Percentiles rank a stretch among this genome's conserved stretches.
Conservation (phyloP, 257 asterid genomes). For the Rubia yunnanensis region DNA sequence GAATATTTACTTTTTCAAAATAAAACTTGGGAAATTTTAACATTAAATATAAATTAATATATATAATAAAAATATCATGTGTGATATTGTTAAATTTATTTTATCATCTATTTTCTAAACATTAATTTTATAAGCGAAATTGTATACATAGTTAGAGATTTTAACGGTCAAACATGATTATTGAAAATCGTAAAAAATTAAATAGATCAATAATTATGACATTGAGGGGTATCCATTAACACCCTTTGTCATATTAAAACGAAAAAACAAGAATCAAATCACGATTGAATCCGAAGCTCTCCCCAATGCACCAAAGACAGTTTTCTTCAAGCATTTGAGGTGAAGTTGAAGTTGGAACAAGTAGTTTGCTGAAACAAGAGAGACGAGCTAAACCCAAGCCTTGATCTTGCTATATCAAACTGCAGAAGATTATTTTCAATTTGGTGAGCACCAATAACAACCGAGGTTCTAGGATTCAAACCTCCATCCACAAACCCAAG, state of each 20-base stretch:
- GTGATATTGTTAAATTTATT: too few species aligned
- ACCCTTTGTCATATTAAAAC: neutral
- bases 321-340: constrained; percentile 7
- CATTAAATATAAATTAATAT: too few species aligned
- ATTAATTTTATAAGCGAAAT: too few species aligned
- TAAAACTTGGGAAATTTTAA: too few species aligned
- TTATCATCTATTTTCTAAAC: too few species aligned
- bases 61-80: too few species aligned
- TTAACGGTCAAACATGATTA: neutral
- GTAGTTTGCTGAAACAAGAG: constrained; percentile 23
- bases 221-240: neutral
- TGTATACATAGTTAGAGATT: too few species aligned
- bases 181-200: too few species aligned
- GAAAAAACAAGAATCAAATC: neutral
- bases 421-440: constrained; percentile 37
- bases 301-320: neutral
- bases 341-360: constrained; percentile 31
- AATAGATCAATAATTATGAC: too few species aligned
- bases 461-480: constrained; percentile 13
- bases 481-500: constrained; percentile 41
- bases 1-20: too few species aligned
- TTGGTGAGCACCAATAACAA: constrained; percentile 39
- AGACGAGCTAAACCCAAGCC: constrained; percentile 37
- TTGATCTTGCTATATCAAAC: constrained; percentile 34
- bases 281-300: neutral